Evolutionary conservation across 257 asterid species (phyloP).

Genomic region (Asclepias syriaca): DNA sequence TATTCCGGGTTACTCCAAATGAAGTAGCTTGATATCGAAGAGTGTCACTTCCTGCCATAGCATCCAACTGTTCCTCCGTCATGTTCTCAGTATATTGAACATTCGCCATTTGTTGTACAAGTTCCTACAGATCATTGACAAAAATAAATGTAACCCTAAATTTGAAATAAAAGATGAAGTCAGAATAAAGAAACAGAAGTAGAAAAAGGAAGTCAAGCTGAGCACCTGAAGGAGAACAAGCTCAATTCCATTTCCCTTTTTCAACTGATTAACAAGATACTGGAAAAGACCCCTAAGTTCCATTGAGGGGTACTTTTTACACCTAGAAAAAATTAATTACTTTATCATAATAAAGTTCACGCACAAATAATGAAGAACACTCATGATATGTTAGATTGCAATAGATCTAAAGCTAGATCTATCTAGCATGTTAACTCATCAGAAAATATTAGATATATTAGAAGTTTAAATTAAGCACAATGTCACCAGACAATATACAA

Average conservation of each 20-base stretch:
- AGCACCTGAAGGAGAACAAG: conserved; percentile 90
- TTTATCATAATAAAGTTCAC: not conserved
- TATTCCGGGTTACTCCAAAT: conserved; percentile 82
- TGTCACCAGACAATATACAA: not conserved
- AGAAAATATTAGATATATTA: not conserved
- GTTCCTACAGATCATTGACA: conserved; percentile 61
- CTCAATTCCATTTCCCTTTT: conserved; percentile 94
- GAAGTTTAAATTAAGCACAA: not conserved
- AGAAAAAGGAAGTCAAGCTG: conserved; percentile 12
- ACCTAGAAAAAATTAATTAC: conserved; percentile 43
- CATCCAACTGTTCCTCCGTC: conserved; percentile 98
- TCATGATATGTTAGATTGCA: not conserved
- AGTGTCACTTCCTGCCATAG: conserved; percentile 98
- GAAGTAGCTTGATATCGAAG: conserved; percentile 99
- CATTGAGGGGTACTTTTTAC: conserved; percentile 99
- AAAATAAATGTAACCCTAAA: conserved; percentile 18
- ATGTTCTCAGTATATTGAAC: conserved; percentile 97
- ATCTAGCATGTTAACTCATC: not conserved
- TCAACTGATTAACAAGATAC: conserved; percentile 94
- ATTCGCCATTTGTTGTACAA: conserved; percentile 98
- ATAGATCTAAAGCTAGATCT: not conserved
- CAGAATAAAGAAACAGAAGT: conserved; percentile 13
- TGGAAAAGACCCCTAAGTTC: conserved; percentile 99
- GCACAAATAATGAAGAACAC: not conserved
- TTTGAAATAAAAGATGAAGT: conserved; percentile 10